phyloP scores from a whole-genome alignment of 805 yeast genomes.

The Candida awuae region DNA sequence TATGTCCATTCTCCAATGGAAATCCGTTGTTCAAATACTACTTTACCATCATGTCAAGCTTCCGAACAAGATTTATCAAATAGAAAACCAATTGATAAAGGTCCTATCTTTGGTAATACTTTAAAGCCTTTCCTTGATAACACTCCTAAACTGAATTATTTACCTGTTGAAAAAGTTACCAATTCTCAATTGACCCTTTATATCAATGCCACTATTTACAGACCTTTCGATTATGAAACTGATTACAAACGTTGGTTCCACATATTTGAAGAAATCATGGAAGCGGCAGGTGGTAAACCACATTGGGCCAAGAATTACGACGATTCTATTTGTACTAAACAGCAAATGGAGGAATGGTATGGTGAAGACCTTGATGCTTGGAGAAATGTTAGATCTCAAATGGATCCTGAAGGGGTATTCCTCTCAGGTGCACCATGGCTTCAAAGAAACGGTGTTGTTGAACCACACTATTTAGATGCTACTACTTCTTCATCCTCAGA shows the following conservation, averaged over 20 bases:
- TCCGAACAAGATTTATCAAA: constrained; percentile 39
- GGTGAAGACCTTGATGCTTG: constrained; percentile 59
- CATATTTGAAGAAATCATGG: constrained; percentile 71
- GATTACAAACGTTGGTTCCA: constrained; percentile 75
- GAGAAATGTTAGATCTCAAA: constrained; percentile 53
- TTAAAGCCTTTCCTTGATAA: constrained; percentile 75
- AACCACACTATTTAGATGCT: constrained; percentile 14
- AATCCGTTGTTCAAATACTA: constrained; percentile 86
- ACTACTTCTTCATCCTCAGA: background rate
- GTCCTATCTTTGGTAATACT: constrained; percentile 80
- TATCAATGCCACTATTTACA: constrained; percentile 89
- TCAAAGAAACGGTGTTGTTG: constrained; percentile 63
- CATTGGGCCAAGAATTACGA: constrained; percentile 98
- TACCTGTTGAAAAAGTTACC: constrained; percentile 44
- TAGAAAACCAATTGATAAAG: constrained; percentile 50
- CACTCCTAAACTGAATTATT: constrained; percentile 61
- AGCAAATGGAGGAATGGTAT: constrained; percentile 67
- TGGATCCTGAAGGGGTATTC: constrained; percentile 80
- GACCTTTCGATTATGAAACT: constrained; percentile 79
- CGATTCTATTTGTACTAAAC: constrained; percentile 74
- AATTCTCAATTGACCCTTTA: constrained; percentile 77
- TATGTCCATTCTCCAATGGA: constrained; percentile 95
- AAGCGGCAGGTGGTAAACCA: constrained; percentile 81
- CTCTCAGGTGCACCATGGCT: constrained; percentile 77
- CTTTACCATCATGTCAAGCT: constrained; percentile 31